These are phyloP conservation scores for Leccinum boreale DNA, from an alignment of 768 basidiomycete genomes.

Conservation along the genomic window DNA sequence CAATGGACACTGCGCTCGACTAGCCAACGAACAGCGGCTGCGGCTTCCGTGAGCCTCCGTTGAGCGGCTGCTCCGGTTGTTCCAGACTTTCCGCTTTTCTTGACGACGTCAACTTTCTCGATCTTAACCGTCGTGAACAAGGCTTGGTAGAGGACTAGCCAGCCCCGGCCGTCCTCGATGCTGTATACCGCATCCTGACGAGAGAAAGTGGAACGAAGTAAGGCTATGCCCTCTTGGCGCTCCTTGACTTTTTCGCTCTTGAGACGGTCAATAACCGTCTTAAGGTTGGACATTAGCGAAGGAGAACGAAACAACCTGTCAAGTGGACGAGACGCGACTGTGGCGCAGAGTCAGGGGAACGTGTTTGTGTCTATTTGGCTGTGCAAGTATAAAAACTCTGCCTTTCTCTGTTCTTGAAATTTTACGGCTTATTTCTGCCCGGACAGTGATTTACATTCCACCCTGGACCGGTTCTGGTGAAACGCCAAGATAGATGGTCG, in stretches of 20 bases:
- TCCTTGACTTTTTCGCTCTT: conserved; percentile 66
- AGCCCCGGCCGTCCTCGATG: conserved; percentile 40
- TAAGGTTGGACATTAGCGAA: conserved; percentile 39
- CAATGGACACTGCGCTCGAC: conserved; percentile 57
- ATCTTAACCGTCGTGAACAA: conserved; percentile 62
- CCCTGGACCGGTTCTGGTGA: conserved; percentile 82
- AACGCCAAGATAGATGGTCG: conserved; percentile 56
- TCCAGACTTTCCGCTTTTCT: conserved; percentile 40
- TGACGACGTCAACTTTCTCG: conserved; percentile 53
- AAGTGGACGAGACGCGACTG: conserved; percentile 15
- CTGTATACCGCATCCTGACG: conserved; percentile 43
- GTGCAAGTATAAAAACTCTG: conserved; percentile 21
- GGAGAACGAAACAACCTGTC: not conserved
- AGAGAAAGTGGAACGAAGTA: conserved; percentile 51
- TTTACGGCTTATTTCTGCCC: conserved; percentile 73
- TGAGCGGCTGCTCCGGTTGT: conserved; percentile 44
- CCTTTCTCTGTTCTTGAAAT: not conserved
- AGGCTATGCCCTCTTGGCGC: conserved; percentile 57
- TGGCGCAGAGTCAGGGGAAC: conserved; percentile 3
- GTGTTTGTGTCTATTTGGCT: conserved; percentile 31
- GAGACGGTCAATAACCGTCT: conserved; percentile 48
- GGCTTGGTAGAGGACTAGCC: conserved; percentile 69
- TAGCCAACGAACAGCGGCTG: conserved; percentile 68
- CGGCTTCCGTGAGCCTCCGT: conserved; percentile 63
- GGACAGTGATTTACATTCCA: conserved; percentile 57